Evolutionary conservation across 768 basidiomycete species (phyloP), one percentile per base, ranked within the genome.

Genomic region (Boletus insuetus): DNA sequence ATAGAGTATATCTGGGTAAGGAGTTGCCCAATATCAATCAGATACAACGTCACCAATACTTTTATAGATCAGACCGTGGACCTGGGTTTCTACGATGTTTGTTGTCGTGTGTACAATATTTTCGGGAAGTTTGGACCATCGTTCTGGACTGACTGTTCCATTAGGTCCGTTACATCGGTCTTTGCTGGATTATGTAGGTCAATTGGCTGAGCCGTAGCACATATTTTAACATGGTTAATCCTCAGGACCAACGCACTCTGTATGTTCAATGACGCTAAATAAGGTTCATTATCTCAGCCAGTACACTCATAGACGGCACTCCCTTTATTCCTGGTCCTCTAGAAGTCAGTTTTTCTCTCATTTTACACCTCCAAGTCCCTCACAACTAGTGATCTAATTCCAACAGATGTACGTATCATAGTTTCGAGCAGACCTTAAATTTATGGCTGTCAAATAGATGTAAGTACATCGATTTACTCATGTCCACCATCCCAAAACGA

Each of bases 1-100:
- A 34, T 53, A 14, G 29, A 46, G 4, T 53, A 53, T 8, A n/a
- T 53, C 12, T 53, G 52, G 52, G 52, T 53, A 10, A 40, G 38
- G 29, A 20, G 26, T 19, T 29, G 6, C 5, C 9, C 2, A n/a
- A 4, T 4, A 6, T 37, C 7, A 7, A 3, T n/a, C 4, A 9
- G 2, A 7, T 43, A 14, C 37, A 34, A 8, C 11, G 7, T 17
- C 10, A 7, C 10, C 13, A 17, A 38, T n/a, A 1, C 14, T 11
- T 7, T 38, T 9, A 16, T 3, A 38, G 45, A 1, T 14, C 11
- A 29, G 20, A 46, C 38, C 6, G 10, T 46, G 20, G 38, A 46
- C 38, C 12, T 29, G 2, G 11, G 12, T 53, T 29, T 46, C 52
- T 4, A 32, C 31, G 6, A 5, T 46, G 10, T 53, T 46, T 34